Base-by-base conservation (phyloP, 2,329 filamentous ascomycete species). In the Aspergillus tubingensis region DNA sequence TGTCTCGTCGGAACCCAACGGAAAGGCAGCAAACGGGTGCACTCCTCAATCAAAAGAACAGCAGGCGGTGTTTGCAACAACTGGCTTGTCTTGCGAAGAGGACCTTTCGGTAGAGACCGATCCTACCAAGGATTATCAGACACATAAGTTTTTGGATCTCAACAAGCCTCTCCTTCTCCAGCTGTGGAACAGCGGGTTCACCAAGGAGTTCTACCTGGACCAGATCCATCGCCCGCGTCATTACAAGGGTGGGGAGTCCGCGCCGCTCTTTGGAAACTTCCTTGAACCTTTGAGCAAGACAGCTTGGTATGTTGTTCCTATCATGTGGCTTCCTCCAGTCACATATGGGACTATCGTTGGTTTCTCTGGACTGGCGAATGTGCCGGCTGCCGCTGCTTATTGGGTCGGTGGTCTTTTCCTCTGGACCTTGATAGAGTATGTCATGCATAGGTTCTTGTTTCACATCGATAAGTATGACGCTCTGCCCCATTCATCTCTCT, bases 281-380 rank as follows among this genome's bases (percentile, higher is more conserved):
- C 82, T 99, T n/a, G 95, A 99, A 79, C 95, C 95, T n/a, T 80
- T 99, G 61, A 93, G 89, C 76, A 90, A 93, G 83, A 99, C 95
- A 2, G 86, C 95, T 1, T 99, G 95, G 95, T 99, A 89, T 87
- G 76, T 96, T 48, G 84, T 99, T 10, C 95, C 95, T 2, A 82
- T 82, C 0, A 62, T 96, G 1, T 99, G 95, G 95, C 74, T 95
- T 44, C 95, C 95, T n/a, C 85, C 82, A 17, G 85, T 96, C 44
- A 69, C 81, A 8, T 96, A 92, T 72, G 92, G 91, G 25, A 86
- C 88, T 10, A 86, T 83, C 62, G 69, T 90, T 19, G 88, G 91
- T 10, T 81, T 81, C 32, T 74, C 84, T 62, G 89, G 89, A 11
- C 82, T 93, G 55, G 74, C 80, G 8, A 83, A 78, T 57, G 69